Conservation (phyloP, 2,329 filamentous ascomycete species). For the Dactylellina parvicollis region DNA sequence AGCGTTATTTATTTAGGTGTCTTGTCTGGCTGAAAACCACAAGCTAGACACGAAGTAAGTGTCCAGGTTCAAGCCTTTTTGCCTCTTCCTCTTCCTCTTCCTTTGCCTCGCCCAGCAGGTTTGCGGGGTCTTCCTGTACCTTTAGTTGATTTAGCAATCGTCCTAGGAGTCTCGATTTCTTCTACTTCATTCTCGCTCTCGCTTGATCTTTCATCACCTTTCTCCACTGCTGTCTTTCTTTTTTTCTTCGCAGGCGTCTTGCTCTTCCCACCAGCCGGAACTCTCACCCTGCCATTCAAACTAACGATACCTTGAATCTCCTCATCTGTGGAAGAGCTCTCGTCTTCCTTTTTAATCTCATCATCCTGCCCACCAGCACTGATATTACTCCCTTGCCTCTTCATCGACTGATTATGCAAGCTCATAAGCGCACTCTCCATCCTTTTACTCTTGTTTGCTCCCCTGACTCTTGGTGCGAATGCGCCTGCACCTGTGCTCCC, state of each 20-base stretch:
- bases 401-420: conserved; percentile 64
- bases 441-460: conserved; percentile 73
- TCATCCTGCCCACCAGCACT: conserved; percentile 55
- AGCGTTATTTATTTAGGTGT: too few species aligned
- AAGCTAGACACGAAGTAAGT: too few species aligned
- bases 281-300: conserved; percentile 41
- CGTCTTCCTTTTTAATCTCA: conserved; percentile 49
- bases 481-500: conserved; percentile 76
- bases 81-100: conserved; percentile 6
- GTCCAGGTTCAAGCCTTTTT: conserved; percentile 9
- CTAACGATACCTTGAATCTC: conserved; percentile 44
- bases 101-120: conserved; percentile 31
- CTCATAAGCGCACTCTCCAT: conserved; percentile 79
- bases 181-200: conserved; percentile 55
- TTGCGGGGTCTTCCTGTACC: conserved; percentile 14
- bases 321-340: conserved; percentile 49
- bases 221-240: conserved; percentile 13
- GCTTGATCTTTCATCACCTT: conserved; percentile 16
- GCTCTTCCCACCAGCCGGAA: conserved; percentile 1
- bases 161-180: conserved; percentile 8
- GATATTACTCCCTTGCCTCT: conserved; percentile 57
- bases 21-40: too few species aligned
- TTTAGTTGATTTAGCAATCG: conserved; percentile 23
- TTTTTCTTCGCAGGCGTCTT: conserved; percentile 42
- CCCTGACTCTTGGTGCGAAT: conserved; percentile 75